phyloP scores from a whole-genome alignment of 306 rosid species.

The Medicago lupulina region DNA sequence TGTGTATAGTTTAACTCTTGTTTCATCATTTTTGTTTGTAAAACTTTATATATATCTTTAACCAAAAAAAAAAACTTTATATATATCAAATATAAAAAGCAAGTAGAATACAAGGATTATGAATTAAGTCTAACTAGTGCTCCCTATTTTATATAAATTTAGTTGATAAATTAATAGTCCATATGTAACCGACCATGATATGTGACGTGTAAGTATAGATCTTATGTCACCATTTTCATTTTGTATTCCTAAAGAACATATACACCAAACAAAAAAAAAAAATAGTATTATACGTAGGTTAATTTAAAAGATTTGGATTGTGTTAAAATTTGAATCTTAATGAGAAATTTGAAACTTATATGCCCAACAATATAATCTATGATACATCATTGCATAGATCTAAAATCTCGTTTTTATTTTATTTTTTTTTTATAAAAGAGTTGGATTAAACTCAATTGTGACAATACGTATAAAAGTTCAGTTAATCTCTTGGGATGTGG shows the following conservation, averaged over 20 bases:
- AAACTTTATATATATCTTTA: not conserved
- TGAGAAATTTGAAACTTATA: no score
- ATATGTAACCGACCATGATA: conserved; percentile 32
- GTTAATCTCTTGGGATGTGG: no score
- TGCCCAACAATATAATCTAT: no score
- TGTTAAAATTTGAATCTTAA: no score
- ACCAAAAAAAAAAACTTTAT: no score
- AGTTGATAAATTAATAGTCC: conserved; percentile 17
- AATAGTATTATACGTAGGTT: not conserved
- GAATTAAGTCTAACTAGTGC: not conserved
- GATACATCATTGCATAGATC: no score
- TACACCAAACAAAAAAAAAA: not conserved
- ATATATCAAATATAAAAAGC: not conserved
- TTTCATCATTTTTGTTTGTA: not conserved
- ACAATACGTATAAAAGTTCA: no score
- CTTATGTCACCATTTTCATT: not conserved
- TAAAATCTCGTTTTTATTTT: no score
- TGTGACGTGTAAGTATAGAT: conserved; percentile 21
- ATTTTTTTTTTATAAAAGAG: no score
- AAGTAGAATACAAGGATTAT: not conserved
- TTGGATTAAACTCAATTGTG: no score
- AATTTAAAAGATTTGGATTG: no score
- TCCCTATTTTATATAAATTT: not conserved
- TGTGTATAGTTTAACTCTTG: not conserved
- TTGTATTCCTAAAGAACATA: not conserved